Conservation (phyloP, 805 yeast genomes). For the Yarrowia deformans region DNA sequence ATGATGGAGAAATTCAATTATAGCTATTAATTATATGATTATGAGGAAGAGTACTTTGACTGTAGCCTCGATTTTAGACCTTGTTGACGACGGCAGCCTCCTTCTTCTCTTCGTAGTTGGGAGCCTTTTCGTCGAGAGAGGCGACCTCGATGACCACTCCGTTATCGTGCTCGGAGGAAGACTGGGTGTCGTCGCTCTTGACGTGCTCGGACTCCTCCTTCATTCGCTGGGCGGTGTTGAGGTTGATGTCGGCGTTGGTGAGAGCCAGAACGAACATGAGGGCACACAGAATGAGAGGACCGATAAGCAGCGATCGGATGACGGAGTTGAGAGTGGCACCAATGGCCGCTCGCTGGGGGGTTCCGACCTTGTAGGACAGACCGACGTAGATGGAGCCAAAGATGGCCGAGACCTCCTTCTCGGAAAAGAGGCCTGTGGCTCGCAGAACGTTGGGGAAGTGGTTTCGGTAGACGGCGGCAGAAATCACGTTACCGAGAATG, state of each 20-base stretch:
- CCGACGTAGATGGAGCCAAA: conserved; percentile 17
- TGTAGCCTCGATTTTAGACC: neutral
- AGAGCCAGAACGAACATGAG: conserved; percentile 24
- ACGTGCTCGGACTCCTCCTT: conserved; percentile 25
- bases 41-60: neutral
- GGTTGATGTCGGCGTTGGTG: conserved; percentile 21
- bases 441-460: conserved; percentile 27
- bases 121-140: neutral
- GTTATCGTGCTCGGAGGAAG: neutral
- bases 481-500: conserved; percentile 39
- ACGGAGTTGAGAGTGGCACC: conserved; percentile 23
- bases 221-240: conserved; percentile 22
- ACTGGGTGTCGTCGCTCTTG: conserved; percentile 2
- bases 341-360: conserved; percentile 25
- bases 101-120: conserved; percentile 9
- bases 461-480: conserved; percentile 40
- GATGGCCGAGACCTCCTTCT: neutral
- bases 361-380: conserved; percentile 4
- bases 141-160: neutral
- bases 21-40: neutral
- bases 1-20: too few relatives aligned
- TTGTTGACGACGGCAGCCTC: neutral
- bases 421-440: conserved; percentile 1
- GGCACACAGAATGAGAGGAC: conserved; percentile 20
- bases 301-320: conserved; percentile 31